Conservation (phyloP, 345 rosid species). For the Physaria fendleri region DNA sequence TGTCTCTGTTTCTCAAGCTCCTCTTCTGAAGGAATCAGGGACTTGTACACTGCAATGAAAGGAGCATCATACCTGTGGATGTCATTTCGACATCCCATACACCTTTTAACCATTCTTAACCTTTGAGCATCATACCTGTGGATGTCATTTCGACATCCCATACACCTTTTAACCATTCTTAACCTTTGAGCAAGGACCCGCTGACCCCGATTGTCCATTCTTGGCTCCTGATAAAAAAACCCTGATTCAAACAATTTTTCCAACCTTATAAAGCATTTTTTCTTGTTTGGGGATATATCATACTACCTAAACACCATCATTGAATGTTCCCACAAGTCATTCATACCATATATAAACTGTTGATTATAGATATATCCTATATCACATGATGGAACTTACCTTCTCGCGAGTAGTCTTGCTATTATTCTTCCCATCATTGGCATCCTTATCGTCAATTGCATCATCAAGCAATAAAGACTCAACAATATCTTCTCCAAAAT, state of each 20-base stretch:
- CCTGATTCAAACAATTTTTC: not conserved
- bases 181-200: constrained; percentile 57
- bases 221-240: constrained; percentile 54
- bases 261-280: not conserved
- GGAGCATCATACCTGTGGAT: constrained; percentile 48
- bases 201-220: constrained; percentile 75
- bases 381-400: too few relatives aligned
- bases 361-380: too few relatives aligned
- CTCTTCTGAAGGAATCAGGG: constrained; percentile 71
- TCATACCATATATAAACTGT: too few relatives aligned
- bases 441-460: constrained; percentile 39
- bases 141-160: constrained; percentile 62
- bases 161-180: constrained; percentile 44
- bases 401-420: constrained; percentile 33
- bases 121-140: constrained; percentile 53
- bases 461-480: constrained; percentile 53
- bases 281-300: not conserved
- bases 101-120: constrained; percentile 46
- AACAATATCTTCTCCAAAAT: constrained; percentile 44
- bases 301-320: not conserved
- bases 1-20: constrained; percentile 83
- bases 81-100: constrained; percentile 53
- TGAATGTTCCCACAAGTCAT: too few relatives aligned
- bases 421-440: constrained; percentile 38
- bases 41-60: constrained; percentile 61